A percentile compares a stretch with the other conserved stretches of the same genome.
These are phyloP conservation scores for Boletales sp. DNA, from an alignment of 768 basidiomycete species.

Conservation along the genomic window DNA sequence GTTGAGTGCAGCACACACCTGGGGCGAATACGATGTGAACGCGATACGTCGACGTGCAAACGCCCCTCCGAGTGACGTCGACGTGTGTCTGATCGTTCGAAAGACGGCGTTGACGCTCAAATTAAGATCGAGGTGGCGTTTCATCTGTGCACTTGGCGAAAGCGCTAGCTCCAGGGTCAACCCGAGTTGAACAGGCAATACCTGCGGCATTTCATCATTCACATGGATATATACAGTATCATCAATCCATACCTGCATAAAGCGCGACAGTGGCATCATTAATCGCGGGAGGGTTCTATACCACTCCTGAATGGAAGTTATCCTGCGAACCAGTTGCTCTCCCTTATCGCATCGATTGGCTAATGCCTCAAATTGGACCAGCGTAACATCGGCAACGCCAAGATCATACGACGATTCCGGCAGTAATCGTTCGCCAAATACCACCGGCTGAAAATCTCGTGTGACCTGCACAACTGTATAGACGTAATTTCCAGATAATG, in stretches of 20 bases:
- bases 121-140: conserved; percentile 69
- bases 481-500: conserved; percentile 85
- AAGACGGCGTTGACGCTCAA: conserved; percentile 81
- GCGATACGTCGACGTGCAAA: conserved; percentile 71
- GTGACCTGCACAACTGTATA: conserved; percentile 90
- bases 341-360: conserved; percentile 50
- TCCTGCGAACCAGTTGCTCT: conserved; percentile 31
- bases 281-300: conserved; percentile 40
- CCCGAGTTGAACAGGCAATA: conserved; percentile 59
- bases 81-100: conserved; percentile 73
- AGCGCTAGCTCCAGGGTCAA: conserved; percentile 84
- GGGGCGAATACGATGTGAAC: conserved; percentile 91
- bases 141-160: conserved; percentile 41
- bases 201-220: conserved; percentile 35
- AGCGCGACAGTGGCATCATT: conserved; percentile 72
- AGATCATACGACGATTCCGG: conserved; percentile 73
- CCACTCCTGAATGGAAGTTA: conserved; percentile 41
- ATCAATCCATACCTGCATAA: conserved; percentile 58
- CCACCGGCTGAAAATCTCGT: conserved; percentile 85
- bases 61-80: conserved; percentile 46
- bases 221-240: conserved; percentile 1
- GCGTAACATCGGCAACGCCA: conserved; percentile 79
- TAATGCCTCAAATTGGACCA: conserved; percentile 72
- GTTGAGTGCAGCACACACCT: conserved; percentile 86
- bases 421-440: conserved; percentile 71